Evolutionary conservation across 495 filamentous ascomycete species (phyloP), one percentile per base, ranked within the genome.

Genomic region (Echria macrotheca): DNA sequence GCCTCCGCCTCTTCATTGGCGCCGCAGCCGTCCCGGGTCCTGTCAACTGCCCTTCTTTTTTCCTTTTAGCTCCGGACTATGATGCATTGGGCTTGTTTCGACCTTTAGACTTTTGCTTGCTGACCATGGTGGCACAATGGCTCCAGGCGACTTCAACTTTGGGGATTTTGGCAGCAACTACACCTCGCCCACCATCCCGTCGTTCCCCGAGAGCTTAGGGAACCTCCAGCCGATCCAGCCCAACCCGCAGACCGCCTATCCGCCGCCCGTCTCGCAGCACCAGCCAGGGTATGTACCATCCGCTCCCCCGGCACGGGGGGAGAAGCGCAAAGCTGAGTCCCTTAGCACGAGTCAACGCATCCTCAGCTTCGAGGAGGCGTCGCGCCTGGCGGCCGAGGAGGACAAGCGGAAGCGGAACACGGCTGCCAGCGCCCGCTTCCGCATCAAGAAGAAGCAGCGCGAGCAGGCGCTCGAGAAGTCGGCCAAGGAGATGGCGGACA

Each of bases 401-500:
- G 93, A 98, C 67, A 96, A 96, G 66, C 87, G 93, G 9, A 83
- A 91, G 37, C 86, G 93, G 52, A 98, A 98, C 69, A 98, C 93
- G 1, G 93, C 93, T 28, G 93, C 93, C 33, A 86, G 81, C 41
- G 93, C 93, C 17, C 86, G 93, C 45, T 98, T 98, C 80, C 86
- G 93, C 48, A 82, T 95, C 60, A 98, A 98, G 81, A 98, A 98
- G 87, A 98, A 98, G 80, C 88, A 95, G 69, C 87, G 93, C 45
- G 93, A 98, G 72, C 87, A 93, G 64, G 84, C 86, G 2, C 85
- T 98, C 50, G 93, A 97, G 72, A 83, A 84, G 47, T 82, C 82
- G 37, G 86, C 93, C 49, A 91, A 94, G 68, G 93, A 96, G 57
- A 88, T 95, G 64, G 80, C 78, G 6, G 91, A 95, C 28, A 90